A percentile compares a stretch with the other conserved stretches of the same genome.
Evolutionary conservation across 208 protist species (phyloP).

Genomic region (Crithidia brevicula): DNA sequence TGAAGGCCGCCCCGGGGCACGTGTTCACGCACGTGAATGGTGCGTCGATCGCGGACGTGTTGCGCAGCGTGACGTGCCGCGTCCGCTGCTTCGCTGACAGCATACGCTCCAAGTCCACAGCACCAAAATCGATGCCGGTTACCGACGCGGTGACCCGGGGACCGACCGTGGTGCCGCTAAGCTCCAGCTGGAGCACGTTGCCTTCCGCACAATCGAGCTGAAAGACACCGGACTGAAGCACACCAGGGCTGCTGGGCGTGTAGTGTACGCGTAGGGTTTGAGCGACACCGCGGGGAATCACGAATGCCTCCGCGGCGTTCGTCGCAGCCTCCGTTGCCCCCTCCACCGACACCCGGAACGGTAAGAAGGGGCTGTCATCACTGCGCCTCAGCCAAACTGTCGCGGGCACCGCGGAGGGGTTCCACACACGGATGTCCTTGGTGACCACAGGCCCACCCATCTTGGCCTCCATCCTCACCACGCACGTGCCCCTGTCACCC

Average conservation of each 20-base stretch:
- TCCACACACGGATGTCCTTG: conserved; percentile 64
- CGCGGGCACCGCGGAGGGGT: conserved; percentile 80
- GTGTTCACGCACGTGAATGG: conserved; percentile 29
- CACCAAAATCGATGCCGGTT: conserved; percentile 79
- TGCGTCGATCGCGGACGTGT: conserved; percentile 44
- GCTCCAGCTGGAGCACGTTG: conserved; percentile 60
- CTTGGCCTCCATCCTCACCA: conserved; percentile 35
- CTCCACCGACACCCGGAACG: conserved; percentile 46
- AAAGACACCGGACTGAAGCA: conserved; percentile 46
- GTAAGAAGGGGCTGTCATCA: conserved; percentile 40
- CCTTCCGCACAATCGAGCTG: conserved; percentile 59
- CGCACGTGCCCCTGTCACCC: too few species aligned
- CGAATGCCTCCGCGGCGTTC: conserved; percentile 20
- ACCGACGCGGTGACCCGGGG: conserved; percentile 61
- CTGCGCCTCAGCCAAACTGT: conserved; percentile 41
- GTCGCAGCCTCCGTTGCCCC: not conserved
- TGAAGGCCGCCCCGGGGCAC: conserved; percentile 68
- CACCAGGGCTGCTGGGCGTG: conserved; percentile 41
- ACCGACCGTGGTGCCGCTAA: conserved; percentile 46
- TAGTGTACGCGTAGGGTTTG: conserved; percentile 61
- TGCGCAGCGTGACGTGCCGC: conserved; percentile 43
- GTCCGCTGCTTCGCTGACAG: conserved; percentile 35
- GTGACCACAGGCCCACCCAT: conserved; percentile 32
- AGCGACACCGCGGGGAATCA: conserved; percentile 51
- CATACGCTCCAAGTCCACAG: conserved; percentile 65